These are phyloP conservation scores for Grosmannia huntii DNA, from an alignment of 2,329 filamentous ascomycete species.

Conservation along the genomic window DNA sequence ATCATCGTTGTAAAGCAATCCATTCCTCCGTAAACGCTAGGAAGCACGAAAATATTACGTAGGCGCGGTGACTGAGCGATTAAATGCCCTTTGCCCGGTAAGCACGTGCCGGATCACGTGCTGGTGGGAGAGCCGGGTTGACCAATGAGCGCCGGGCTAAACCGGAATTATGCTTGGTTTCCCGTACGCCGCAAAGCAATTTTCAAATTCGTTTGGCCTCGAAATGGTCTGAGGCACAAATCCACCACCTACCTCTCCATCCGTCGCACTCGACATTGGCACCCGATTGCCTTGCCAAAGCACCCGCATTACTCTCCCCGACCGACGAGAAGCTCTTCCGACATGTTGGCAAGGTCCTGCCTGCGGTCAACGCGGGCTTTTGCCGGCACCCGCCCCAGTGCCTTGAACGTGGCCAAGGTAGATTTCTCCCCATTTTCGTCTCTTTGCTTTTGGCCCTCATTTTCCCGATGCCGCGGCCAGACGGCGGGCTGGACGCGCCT, in stretches of 20 bases:
- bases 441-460: slow-evolving; percentile 5
- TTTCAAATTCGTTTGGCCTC: slow-evolving; percentile 5
- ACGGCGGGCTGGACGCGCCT: neutral
- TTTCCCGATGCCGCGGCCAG: neutral
- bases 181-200: slow-evolving; percentile 2
- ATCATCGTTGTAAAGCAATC: neutral
- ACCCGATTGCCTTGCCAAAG: slow-evolving; percentile 24
- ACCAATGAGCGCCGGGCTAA: slow-evolving; percentile 16
- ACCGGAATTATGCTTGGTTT: slow-evolving; percentile 12
- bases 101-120: slow-evolving; percentile 8
- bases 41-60: neutral
- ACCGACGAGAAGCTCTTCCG: slow-evolving; percentile 36
- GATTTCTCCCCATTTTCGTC: slow-evolving; percentile 1
- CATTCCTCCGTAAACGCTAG: neutral
- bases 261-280: slow-evolving; percentile 21
- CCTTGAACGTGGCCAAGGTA: slow-evolving; percentile 62
- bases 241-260: slow-evolving; percentile 6
- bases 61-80: neutral
- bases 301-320: slow-evolving; percentile 20
- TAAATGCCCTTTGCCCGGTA: slow-evolving; percentile 7
- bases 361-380: slow-evolving; percentile 80
- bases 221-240: slow-evolving; percentile 12
- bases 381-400: slow-evolving; percentile 63
- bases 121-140: slow-evolving; percentile 4
- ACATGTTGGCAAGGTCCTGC: slow-evolving; percentile 88